phyloP scores from a whole-genome alignment of 768 basidiomycete genomes.

The Ramaria rubella region DNA sequence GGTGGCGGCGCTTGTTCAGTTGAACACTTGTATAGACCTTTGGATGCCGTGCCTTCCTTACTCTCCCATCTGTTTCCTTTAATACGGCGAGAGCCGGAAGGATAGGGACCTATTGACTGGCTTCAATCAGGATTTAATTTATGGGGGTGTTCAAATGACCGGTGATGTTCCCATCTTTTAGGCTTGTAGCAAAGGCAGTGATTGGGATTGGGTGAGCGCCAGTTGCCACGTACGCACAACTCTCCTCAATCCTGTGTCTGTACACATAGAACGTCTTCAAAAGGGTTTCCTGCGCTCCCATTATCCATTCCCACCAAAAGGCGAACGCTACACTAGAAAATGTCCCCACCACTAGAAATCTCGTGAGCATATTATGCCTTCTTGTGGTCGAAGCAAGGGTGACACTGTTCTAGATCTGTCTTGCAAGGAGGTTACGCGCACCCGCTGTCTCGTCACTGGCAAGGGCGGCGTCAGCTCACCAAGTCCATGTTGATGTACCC shows the following conservation, averaged over 20 bases:
- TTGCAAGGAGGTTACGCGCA: slow-evolving; percentile 93
- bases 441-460: slow-evolving; percentile 83
- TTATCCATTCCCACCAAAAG: neutral
- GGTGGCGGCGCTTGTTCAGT: slow-evolving; percentile 78
- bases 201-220: slow-evolving; percentile 3
- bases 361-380: neutral
- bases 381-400: neutral
- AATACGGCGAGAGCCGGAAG: slow-evolving; percentile 1
- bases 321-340: neutral
- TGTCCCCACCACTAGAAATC: slow-evolving; percentile 7
- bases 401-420: slow-evolving; percentile 46
- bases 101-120: too few relatives aligned
- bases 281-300: neutral
- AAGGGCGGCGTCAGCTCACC: slow-evolving; percentile 68
- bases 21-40: slow-evolving; percentile 27
- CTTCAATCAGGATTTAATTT: too few relatives aligned
- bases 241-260: neutral
- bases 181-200: neutral
- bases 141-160: too few relatives aligned
- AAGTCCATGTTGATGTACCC: slow-evolving; percentile 99
- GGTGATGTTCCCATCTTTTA: neutral
- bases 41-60: neutral
- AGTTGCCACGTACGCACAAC: neutral
- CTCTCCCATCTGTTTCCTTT: neutral
- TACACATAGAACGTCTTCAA: neutral